phyloP scores from a whole-genome alignment of 768 basidiomycete species.

The Pseudohyphozyma bogoriensis region DNA sequence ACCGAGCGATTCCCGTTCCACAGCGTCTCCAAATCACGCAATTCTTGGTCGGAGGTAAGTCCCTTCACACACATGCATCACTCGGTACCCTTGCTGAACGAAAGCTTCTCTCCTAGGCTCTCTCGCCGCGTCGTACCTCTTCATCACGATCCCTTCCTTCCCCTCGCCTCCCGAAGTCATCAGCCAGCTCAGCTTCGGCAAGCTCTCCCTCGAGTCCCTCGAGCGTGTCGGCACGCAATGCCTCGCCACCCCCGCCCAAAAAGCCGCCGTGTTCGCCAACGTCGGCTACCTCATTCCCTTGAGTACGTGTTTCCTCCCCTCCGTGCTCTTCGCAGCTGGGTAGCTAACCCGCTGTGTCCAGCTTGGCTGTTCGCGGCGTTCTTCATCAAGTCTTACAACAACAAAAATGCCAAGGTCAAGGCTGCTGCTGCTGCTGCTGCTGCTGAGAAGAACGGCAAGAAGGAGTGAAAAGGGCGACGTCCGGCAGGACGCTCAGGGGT shows the following conservation, averaged over 20 bases:
- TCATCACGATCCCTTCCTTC: slow-evolving; percentile 18
- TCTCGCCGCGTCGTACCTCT: slow-evolving; percentile 28
- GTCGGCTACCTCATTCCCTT: slow-evolving; percentile 29
- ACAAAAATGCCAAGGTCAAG: neutral
- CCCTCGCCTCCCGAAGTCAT: neutral
- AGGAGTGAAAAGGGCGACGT: too few species aligned
- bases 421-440: slow-evolving; percentile 1
- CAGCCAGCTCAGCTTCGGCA: slow-evolving; percentile 1
- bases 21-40: slow-evolving; percentile 33
- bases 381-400: slow-evolving; percentile 32
- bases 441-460: too few species aligned
- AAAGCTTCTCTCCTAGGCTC: slow-evolving; percentile 1
- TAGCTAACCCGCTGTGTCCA: neutral
- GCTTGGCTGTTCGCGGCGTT: slow-evolving; percentile 32
- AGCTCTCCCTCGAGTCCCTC: slow-evolving; percentile 11
- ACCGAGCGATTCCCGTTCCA: slow-evolving; percentile 6
- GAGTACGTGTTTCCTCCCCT: slow-evolving; percentile 6
- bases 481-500: too few species aligned
- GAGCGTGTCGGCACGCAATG: slow-evolving; percentile 16
- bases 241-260: slow-evolving; percentile 25
- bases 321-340: neutral
- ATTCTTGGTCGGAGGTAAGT: slow-evolving; percentile 28
- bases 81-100: neutral
- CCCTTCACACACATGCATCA: neutral
- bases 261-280: slow-evolving; percentile 29